A percentile compares a stretch with the other conserved stretches of the same genome.
Conservation (phyloP, 1,139 yeast species). For the Spathaspora sp. region DNA sequence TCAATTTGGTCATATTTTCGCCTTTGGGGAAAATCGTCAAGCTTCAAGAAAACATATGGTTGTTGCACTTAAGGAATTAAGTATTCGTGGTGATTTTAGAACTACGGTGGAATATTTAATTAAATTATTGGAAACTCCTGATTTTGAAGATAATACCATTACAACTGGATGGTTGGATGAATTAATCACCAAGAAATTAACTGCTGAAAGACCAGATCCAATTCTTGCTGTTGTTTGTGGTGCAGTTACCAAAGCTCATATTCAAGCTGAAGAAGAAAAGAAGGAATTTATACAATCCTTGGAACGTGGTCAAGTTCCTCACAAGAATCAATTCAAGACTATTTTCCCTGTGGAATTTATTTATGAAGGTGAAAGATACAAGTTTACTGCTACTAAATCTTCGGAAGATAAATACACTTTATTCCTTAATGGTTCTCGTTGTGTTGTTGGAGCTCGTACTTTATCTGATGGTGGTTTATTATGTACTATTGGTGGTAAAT, state of each 20-base stretch:
- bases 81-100: slow-evolving; percentile 97
- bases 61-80: slow-evolving; percentile 92
- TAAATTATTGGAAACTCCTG: slow-evolving; percentile 92
- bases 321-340: slow-evolving; percentile 75
- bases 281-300: slow-evolving; percentile 68
- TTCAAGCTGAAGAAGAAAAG: slow-evolving; percentile 71
- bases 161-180: slow-evolving; percentile 99
- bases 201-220: slow-evolving; percentile 96
- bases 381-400: slow-evolving; percentile 93
- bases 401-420: slow-evolving; percentile 81
- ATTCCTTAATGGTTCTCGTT: slow-evolving; percentile 90
- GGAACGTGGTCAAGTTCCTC: slow-evolving; percentile 94
- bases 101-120: slow-evolving; percentile 96
- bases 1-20: slow-evolving; percentile 97
- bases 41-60: slow-evolving; percentile 99
- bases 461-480: slow-evolving; percentile 94
- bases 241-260: slow-evolving; percentile 92
- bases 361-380: slow-evolving; percentile 89
- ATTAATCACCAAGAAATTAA: slow-evolving; percentile 84
- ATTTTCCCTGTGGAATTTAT: slow-evolving; percentile 92
- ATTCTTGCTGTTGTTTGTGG: slow-evolving; percentile 92
- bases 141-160: slow-evolving; percentile 91
- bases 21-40: slow-evolving; percentile 97
- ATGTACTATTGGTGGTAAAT: slow-evolving; percentile 84
- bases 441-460: slow-evolving; percentile 81